A percentile compares a stretch with the other conserved stretches of the same genome.
Evolutionary conservation across 257 asterid species (phyloP).

Genomic region (Euphrasia confusa): DNA sequence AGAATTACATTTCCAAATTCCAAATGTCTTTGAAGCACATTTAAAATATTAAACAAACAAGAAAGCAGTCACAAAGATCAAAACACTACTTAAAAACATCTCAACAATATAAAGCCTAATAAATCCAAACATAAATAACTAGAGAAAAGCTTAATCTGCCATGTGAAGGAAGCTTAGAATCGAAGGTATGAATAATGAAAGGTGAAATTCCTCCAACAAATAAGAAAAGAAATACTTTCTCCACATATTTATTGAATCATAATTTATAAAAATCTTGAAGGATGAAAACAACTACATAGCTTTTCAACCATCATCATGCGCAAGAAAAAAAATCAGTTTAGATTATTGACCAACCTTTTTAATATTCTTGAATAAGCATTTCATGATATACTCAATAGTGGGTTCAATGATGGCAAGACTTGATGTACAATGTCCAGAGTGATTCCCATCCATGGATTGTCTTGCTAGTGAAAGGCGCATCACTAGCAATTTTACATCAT

Average conservation of each 20-base stretch:
- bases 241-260: not conserved
- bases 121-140: no score
- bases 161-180: not conserved
- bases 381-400: slow-evolving; percentile 58
- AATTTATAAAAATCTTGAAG: not conserved
- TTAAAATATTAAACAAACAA: not conserved
- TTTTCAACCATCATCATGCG: slow-evolving; percentile 20
- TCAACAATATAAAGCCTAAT: not conserved
- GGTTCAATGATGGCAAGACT: slow-evolving; percentile 64
- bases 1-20: not conserved
- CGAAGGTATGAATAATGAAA: not conserved
- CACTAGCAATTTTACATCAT: slow-evolving; percentile 59
- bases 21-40: not conserved
- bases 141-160: not conserved
- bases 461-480: slow-evolving; percentile 31
- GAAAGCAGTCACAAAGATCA: slow-evolving; percentile 7
- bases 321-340: slow-evolving; percentile 22
- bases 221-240: not conserved
- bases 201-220: slow-evolving; percentile 2
- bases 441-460: slow-evolving; percentile 31
- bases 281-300: slow-evolving; percentile 13
- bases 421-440: slow-evolving; percentile 42
- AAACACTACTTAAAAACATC: not conserved
- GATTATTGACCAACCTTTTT: slow-evolving; percentile 48
- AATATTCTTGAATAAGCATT: slow-evolving; percentile 55